phyloP scores from a whole-genome alignment of 192 early-diverging fungal species.

The Diversispora eburnea region DNA sequence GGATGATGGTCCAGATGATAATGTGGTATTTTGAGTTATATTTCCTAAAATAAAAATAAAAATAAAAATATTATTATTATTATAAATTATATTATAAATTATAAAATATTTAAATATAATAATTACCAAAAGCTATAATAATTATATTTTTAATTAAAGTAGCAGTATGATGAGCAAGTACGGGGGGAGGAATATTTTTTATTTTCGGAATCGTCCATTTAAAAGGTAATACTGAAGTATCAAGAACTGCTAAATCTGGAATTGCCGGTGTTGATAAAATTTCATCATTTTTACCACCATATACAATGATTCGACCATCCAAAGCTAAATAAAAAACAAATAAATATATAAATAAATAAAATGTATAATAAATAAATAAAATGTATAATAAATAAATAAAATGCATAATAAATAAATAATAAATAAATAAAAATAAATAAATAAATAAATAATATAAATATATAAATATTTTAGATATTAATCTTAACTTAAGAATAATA shows the following conservation, averaged over 20 bases:
- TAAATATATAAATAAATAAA: neutral
- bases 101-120: too few species aligned
- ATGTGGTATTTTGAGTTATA: too few species aligned
- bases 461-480: neutral
- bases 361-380: neutral
- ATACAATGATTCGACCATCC: conserved; percentile 9
- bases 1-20: too few species aligned
- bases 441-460: neutral
- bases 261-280: neutral
- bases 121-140: conserved; percentile 7
- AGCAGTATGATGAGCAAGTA: neutral
- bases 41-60: too few species aligned
- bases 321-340: neutral
- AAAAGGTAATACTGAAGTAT: neutral
- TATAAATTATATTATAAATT: too few species aligned
- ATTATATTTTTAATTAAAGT: neutral
- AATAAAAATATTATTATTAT: too few species aligned
- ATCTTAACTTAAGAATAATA: too few species aligned
- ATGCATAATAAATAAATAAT: neutral
- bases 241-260: neutral
- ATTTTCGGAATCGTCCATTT: neutral
- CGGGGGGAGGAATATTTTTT: neutral
- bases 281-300: neutral
- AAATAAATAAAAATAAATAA: neutral
- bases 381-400: neutral